phyloP scores from a whole-genome alignment of 2,329 filamentous ascomycete species.

The Aspergillus niger region DNA sequence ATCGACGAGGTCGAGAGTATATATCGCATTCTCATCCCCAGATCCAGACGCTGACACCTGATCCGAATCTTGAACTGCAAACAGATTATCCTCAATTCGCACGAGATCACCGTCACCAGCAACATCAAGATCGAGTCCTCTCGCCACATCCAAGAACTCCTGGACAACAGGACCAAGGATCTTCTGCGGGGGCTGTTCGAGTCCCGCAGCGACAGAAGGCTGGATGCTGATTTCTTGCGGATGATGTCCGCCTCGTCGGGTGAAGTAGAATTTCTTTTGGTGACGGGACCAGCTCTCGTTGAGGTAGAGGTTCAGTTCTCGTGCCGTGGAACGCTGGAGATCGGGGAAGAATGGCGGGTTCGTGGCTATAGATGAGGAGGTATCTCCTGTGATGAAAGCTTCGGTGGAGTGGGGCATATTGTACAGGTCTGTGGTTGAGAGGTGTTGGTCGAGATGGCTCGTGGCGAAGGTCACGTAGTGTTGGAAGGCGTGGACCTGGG shows the following conservation, averaged over 20 bases:
- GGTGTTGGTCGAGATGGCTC: constrained; percentile 27
- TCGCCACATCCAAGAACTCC: constrained; percentile 14
- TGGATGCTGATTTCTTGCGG: constrained; percentile 49
- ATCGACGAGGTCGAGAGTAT: constrained; percentile 1
- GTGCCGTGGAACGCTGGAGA: constrained; percentile 37
- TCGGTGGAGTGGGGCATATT: background rate
- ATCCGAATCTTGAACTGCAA: background rate
- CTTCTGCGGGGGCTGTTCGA: constrained; percentile 24
- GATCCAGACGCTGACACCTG: no score
- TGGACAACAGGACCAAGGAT: constrained; percentile 27
- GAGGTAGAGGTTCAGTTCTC: constrained; percentile 49
- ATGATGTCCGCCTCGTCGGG: constrained; percentile 43
- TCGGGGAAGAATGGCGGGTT: constrained; percentile 24
- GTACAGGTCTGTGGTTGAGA: constrained; percentile 14
- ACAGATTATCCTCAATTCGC: background rate
- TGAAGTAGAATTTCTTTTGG: constrained; percentile 50
- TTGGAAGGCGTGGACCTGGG: constrained; percentile 43
- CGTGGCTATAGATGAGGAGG: constrained; percentile 1
- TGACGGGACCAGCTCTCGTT: constrained; percentile 50
- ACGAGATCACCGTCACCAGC: background rate
- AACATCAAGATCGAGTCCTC: constrained; percentile 17
- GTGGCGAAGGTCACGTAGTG: constrained; percentile 41
- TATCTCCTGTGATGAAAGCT: background rate
- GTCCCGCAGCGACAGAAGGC: constrained; percentile 22
- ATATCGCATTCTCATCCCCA: background rate